Evolutionary conservation across 139 green algal species (phyloP).

Genomic region (Auxenochlorella pyrenoidosa): DNA sequence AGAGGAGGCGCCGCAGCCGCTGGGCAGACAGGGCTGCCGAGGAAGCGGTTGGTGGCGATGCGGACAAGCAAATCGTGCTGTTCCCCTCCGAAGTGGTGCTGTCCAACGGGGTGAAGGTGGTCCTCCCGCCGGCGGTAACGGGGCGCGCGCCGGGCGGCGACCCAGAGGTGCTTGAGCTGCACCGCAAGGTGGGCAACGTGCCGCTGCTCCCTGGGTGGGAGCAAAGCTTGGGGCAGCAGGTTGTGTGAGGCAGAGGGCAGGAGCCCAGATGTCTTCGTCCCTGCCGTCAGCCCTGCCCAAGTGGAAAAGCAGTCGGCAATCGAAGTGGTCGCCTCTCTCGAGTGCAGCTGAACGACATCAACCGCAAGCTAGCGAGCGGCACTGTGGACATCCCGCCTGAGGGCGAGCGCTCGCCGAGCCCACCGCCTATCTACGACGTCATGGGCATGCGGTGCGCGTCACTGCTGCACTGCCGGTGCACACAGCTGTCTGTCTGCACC

Average conservation of each 20-base stretch:
- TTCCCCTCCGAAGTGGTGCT: too few species aligned
- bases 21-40: not conserved
- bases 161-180: conserved; percentile 53
- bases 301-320: too few species aligned
- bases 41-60: not conserved
- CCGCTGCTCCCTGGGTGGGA: not conserved
- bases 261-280: too few species aligned
- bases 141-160: conserved; percentile 42
- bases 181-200: conserved; percentile 33
- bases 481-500: too few species aligned
- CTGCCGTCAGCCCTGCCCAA: not conserved
- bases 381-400: conserved; percentile 72
- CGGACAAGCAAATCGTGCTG: too few species aligned
- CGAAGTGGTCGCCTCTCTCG: too few species aligned
- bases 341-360: conserved; percentile 52
- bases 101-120: conserved; percentile 39
- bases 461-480: too few species aligned
- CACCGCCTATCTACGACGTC: conserved; percentile 94
- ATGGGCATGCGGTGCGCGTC: conserved; percentile 68
- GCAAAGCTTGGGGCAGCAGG: not conserved
- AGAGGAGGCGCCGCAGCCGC: not conserved
- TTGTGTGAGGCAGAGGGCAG: not conserved
- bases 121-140: conserved; percentile 55
- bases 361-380: conserved; percentile 54
- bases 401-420: conserved; percentile 87